Conservation (phyloP, 2,329 filamentous ascomycete genomes). For the Colletotrichum limetticola region DNA sequence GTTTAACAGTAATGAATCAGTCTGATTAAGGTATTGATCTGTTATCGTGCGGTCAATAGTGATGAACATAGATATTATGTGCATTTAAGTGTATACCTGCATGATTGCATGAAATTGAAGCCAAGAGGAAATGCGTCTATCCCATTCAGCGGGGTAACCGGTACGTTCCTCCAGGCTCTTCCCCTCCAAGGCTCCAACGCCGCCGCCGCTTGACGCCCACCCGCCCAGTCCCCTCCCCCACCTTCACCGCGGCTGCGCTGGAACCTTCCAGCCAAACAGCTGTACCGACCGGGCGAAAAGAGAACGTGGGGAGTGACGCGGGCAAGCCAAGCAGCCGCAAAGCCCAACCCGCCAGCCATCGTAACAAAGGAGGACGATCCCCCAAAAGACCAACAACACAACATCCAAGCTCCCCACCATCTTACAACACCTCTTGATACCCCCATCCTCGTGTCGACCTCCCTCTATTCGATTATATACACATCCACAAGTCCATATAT, state of each 20-base stretch:
- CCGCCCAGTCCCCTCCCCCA: conserved; percentile 7
- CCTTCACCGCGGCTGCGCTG: conserved; percentile 16
- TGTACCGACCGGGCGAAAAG: neutral
- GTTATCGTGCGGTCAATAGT: too few relatives aligned
- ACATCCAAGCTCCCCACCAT: neutral
- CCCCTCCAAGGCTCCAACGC: neutral
- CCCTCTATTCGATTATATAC: conserved; percentile 7
- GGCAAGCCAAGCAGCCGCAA: conserved; percentile 15
- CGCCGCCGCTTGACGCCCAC: neutral
- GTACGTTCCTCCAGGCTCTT: neutral
- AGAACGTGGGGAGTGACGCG: neutral
- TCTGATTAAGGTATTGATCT: too few relatives aligned
- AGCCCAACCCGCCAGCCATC: neutral
- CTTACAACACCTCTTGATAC: neutral
- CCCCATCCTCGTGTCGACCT: neutral
- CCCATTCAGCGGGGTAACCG: conserved; percentile 26
- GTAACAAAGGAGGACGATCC: neutral
- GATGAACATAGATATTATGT: too few relatives aligned
- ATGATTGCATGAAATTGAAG: neutral
- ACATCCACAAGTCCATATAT: neutral
- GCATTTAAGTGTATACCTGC: neutral
- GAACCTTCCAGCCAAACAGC: conserved; percentile 36
- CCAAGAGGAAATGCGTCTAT: neutral
- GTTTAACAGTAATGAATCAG: too few relatives aligned
- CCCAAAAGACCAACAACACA: conserved; percentile 9